These are phyloP conservation scores for Phlyctochytrium arcticum DNA, from an alignment of 192 early-diverging fungal species.

Conservation along the genomic window DNA sequence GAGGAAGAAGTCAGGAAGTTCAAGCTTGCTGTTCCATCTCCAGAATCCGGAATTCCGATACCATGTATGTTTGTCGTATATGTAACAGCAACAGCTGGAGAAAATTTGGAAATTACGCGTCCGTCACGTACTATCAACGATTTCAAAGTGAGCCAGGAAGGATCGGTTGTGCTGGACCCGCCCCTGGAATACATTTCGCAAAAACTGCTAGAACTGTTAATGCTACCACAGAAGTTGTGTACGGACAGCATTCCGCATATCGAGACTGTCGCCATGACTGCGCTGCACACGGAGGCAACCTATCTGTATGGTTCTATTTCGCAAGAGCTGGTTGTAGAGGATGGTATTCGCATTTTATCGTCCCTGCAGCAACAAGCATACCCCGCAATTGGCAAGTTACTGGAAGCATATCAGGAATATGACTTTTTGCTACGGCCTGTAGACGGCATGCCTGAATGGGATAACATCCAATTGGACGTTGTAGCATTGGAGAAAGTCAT, in stretches of 20 bases:
- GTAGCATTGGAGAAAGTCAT: constrained; percentile 8
- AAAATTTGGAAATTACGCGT: neutral
- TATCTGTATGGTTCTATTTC: neutral
- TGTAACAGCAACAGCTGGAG: neutral
- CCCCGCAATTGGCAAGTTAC: constrained; percentile 1
- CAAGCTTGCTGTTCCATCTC: neutral
- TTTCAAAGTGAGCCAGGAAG: neutral
- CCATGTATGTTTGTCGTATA: neutral
- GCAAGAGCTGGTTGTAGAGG: neutral
- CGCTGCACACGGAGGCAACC: neutral
- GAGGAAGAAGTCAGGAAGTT: neutral
- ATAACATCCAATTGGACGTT: neutral
- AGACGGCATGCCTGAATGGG: neutral
- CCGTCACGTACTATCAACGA: neutral
- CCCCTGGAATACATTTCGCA: neutral
- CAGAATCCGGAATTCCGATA: neutral
- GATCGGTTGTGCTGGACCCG: neutral
- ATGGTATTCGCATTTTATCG: neutral
- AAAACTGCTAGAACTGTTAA: neutral
- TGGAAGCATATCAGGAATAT: constrained; percentile 17
- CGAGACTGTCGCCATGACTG: constrained; percentile 11
- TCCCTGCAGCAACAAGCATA: constrained; percentile 3
- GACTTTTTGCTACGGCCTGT: constrained; percentile 30
- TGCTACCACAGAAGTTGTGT: neutral
- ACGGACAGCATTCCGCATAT: constrained; percentile 9